Evolutionary conservation across 345 rosid species (phyloP).

Genomic region (Rhodamnia argentea): DNA sequence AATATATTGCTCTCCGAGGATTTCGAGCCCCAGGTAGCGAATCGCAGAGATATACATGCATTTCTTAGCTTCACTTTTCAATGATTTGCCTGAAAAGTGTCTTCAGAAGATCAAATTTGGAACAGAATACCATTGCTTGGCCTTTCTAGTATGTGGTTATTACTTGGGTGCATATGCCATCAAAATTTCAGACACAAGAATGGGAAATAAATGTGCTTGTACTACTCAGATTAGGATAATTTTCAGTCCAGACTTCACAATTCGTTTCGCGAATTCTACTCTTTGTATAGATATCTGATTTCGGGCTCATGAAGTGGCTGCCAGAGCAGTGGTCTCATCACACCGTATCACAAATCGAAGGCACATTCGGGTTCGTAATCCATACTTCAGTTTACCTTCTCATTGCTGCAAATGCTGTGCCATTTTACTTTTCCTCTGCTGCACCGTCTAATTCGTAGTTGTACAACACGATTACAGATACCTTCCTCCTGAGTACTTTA

Average conservation of each 20-base stretch:
- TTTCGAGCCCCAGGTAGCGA: constrained; percentile 67
- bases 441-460: not conserved
- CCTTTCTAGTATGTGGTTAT: not conserved
- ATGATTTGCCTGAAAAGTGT: not conserved
- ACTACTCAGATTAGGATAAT: not conserved
- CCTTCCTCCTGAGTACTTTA: constrained; percentile 90
- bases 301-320: constrained; percentile 93
- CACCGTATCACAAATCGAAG: constrained; percentile 66
- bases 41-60: not conserved
- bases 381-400: not conserved
- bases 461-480: constrained; percentile 28
- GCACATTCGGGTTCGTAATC: constrained; percentile 83
- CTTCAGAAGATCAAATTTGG: not conserved
- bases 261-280: not conserved
- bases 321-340: constrained; percentile 95
- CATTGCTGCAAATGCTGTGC: not conserved
- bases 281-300: constrained; percentile 72
- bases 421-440: not conserved
- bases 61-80: not conserved
- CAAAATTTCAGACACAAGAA: not conserved
- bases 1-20: constrained; percentile 80
- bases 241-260: not conserved
- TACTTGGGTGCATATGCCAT: not conserved
- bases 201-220: not conserved
- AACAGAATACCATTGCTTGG: not conserved